These are phyloP conservation scores for Acacia pycnantha DNA, from an alignment of 331 rosid genomes.

Conservation along the genomic window DNA sequence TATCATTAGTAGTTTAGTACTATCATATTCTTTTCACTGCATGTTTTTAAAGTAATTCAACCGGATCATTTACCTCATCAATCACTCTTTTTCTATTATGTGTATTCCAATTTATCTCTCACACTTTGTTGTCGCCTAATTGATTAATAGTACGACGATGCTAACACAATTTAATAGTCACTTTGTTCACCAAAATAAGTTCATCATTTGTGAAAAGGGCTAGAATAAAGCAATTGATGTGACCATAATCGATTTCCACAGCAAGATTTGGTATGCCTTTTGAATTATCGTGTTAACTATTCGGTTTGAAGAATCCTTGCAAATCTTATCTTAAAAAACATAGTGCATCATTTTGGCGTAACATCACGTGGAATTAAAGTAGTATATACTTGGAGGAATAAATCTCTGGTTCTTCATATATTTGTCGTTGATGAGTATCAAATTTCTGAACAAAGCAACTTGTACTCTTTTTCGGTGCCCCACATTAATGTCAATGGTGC, in stretches of 20 bases:
- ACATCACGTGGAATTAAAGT: neutral
- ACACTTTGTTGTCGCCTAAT: neutral
- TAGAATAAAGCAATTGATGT: neutral
- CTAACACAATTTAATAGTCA: neutral
- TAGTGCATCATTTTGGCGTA: neutral
- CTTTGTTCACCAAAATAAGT: neutral
- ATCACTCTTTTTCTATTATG: neutral
- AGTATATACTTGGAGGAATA: neutral
- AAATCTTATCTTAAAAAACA: neutral
- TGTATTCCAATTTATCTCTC: neutral
- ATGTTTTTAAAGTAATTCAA: neutral
- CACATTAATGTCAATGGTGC: neutral
- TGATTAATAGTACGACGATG: neutral
- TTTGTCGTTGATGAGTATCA: neutral
- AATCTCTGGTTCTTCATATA: neutral
- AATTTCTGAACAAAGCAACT: neutral
- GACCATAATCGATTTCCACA: neutral
- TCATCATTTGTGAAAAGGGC: neutral
- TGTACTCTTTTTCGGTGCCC: neutral
- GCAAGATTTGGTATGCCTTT: neutral
- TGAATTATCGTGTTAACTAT: neutral
- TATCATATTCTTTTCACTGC: neutral
- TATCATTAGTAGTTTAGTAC: neutral
- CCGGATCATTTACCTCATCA: neutral
- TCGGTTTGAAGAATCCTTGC: conserved; percentile 2